These are phyloP conservation scores for Cicer yamashitae DNA, from an alignment of 306 rosid genomes.

Conservation along the genomic window DNA sequence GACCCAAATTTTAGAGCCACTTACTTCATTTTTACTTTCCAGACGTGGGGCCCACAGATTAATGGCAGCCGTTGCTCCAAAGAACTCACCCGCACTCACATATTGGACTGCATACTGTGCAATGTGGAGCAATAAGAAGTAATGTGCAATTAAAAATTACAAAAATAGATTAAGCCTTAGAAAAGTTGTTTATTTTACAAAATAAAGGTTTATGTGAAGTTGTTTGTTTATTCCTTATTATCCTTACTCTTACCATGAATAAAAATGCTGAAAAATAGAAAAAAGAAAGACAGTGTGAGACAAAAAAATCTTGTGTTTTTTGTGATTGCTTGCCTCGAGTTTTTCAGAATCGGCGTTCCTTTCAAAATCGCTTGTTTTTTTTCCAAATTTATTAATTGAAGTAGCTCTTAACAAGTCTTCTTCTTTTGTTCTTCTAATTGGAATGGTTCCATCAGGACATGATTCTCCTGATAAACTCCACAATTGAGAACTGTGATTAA, in stretches of 20 bases:
- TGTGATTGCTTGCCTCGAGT: slow-evolving; percentile 54
- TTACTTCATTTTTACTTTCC: slow-evolving; percentile 81
- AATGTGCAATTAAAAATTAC: not conserved
- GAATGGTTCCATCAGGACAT: slow-evolving; percentile 86
- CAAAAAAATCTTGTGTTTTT: not conserved
- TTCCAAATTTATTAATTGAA: slow-evolving; percentile 73
- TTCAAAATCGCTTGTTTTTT: slow-evolving; percentile 60
- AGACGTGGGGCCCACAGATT: slow-evolving; percentile 93
- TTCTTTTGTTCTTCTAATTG: slow-evolving; percentile 78
- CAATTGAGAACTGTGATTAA: slow-evolving; percentile 55
- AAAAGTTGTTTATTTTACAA: too few species aligned
- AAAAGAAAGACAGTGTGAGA: not conserved
- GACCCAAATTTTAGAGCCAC: slow-evolving; percentile 94
- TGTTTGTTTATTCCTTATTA: too few species aligned
- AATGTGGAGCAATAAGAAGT: not conserved
- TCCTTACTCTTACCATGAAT: too few species aligned
- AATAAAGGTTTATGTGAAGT: too few species aligned
- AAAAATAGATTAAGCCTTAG: too few species aligned
- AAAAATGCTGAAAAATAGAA: too few species aligned
- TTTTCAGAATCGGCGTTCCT: slow-evolving; percentile 67
- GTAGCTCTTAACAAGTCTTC: slow-evolving; percentile 74
- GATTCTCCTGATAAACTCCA: slow-evolving; percentile 73
- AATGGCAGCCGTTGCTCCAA: slow-evolving; percentile 89
- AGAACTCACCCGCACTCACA: slow-evolving; percentile 81
- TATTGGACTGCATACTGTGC: slow-evolving; percentile 93